Evolutionary conservation across 495 filamentous ascomycete species (phyloP).

Genomic region (Hyaloscypha variabilis): DNA sequence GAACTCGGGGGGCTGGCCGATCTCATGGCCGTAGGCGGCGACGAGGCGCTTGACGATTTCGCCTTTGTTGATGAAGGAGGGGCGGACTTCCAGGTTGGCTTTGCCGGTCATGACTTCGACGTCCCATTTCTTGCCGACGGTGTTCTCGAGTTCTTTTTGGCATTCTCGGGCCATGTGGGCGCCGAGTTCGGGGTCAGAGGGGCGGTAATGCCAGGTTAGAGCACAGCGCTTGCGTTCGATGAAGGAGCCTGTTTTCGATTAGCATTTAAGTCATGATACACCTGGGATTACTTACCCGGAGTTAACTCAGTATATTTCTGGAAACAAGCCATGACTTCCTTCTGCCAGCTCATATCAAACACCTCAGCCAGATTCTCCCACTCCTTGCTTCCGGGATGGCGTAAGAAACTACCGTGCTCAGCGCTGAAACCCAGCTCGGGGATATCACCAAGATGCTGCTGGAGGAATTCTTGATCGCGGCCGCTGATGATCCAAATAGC

Average conservation of each 20-base stretch:
- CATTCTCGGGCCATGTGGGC: constrained; percentile 74
- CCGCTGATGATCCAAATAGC: constrained; percentile 98
- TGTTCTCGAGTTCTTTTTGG: constrained; percentile 71
- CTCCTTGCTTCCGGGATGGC: constrained; percentile 65
- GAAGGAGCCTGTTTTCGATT: constrained; percentile 64
- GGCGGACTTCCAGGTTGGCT: constrained; percentile 93
- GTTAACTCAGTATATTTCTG: constrained; percentile 82
- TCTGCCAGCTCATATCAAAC: constrained; percentile 87
- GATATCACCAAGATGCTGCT: constrained; percentile 86
- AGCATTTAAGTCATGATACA: constrained; percentile 25
- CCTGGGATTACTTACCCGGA: constrained; percentile 56
- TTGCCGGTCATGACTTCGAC: constrained; percentile 96
- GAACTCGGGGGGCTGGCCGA: constrained; percentile 65
- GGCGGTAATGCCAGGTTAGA: constrained; percentile 95
- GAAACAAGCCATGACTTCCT: constrained; percentile 78
- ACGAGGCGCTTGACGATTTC: constrained; percentile 84
- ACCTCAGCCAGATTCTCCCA: constrained; percentile 88
- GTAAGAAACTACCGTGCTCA: constrained; percentile 94
- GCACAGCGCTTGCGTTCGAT: constrained; percentile 92
- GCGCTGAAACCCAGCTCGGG: constrained; percentile 83
- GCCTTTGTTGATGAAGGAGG: constrained; percentile 95
- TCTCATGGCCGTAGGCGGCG: constrained; percentile 55
- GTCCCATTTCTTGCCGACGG: constrained; percentile 74
- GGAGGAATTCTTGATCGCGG: constrained; percentile 84
- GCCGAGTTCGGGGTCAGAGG: constrained; percentile 82